These are phyloP conservation scores for Agrocybe pediades DNA, from an alignment of 768 basidiomycete genomes.

Conservation along the genomic window DNA sequence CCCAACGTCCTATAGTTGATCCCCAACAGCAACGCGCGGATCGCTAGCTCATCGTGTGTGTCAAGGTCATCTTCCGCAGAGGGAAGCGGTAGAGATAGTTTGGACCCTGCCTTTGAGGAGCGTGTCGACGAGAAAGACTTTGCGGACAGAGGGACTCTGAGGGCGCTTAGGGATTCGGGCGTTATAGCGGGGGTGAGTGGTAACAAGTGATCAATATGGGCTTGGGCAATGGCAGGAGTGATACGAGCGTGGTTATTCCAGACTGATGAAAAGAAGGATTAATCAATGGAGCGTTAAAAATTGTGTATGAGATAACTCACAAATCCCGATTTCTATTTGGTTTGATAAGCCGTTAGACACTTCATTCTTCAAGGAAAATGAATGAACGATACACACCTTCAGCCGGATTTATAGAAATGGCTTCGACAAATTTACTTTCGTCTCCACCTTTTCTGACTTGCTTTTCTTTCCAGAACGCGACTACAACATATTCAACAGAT, in stretches of 20 bases:
- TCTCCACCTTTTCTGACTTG: slow-evolving; percentile 56
- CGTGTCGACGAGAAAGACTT: slow-evolving; percentile 31
- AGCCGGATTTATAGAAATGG: slow-evolving; percentile 66
- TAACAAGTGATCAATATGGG: slow-evolving; percentile 59
- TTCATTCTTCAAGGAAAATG: background rate
- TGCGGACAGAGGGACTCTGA: slow-evolving; percentile 12
- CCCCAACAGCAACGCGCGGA: slow-evolving; percentile 71
- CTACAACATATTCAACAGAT: slow-evolving; percentile 39
- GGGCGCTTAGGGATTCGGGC: slow-evolving; percentile 2
- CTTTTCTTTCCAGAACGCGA: slow-evolving; percentile 75
- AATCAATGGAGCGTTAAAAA: background rate
- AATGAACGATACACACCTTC: slow-evolving; percentile 53
- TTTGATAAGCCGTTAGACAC: too few species aligned
- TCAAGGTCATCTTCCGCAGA: slow-evolving; percentile 47
- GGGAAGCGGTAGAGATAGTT: slow-evolving; percentile 6
- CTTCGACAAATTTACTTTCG: slow-evolving; percentile 49
- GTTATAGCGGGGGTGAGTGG: slow-evolving; percentile 44
- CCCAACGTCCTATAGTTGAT: slow-evolving; percentile 62
- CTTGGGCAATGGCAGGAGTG: slow-evolving; percentile 49
- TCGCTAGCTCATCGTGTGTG: slow-evolving; percentile 68
- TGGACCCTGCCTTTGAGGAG: slow-evolving; percentile 5
- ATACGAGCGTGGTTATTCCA: slow-evolving; percentile 81
- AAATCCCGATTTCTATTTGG: slow-evolving; percentile 69
- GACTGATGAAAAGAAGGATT: slow-evolving; percentile 39
- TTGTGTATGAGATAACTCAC: slow-evolving; percentile 39